A percentile compares a stretch with the other conserved stretches of the same genome.
Evolutionary conservation across 192 early-diverging fungal species (phyloP).

Genomic region (Backusella tuberculispora): DNA sequence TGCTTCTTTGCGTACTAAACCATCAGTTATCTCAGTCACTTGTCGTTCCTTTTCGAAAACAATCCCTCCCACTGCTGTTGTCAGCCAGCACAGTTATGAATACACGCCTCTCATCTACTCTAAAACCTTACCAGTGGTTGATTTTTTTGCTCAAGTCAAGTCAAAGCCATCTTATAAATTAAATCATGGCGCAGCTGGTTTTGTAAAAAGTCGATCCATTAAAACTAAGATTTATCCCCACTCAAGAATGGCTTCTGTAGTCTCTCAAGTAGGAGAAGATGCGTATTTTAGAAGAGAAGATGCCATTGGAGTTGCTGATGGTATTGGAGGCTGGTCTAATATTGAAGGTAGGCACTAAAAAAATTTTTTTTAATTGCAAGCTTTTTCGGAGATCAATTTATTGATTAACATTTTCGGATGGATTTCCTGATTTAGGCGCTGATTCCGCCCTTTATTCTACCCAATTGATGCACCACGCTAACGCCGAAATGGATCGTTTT

Average conservation of each 20-base stretch:
- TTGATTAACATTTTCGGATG: background rate
- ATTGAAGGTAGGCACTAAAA: constrained; percentile 21
- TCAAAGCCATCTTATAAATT: constrained; percentile 48
- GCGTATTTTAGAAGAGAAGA: constrained; percentile 88
- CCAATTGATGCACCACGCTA: constrained; percentile 92
- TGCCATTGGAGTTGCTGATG: constrained; percentile 91
- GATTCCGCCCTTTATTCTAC: constrained; percentile 90
- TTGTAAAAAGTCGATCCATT: constrained; percentile 45
- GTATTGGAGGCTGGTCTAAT: constrained; percentile 87
- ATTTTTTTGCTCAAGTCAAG: constrained; percentile 39
- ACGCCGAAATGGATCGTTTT: constrained; percentile 80
- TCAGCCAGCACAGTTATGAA: background rate
- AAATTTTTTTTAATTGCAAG: background rate
- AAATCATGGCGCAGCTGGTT: constrained; percentile 54
- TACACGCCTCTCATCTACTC: background rate
- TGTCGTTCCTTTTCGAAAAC: background rate
- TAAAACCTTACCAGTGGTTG: constrained; percentile 28
- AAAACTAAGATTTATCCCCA: constrained; percentile 52
- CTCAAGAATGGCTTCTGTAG: constrained; percentile 40
- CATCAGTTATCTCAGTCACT: constrained; percentile 17
- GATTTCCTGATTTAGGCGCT: constrained; percentile 56
- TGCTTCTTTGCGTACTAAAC: constrained; percentile 4
- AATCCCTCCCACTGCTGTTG: constrained; percentile 9
- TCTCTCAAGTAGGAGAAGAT: constrained; percentile 86
- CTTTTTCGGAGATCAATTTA: constrained; percentile 5